Evolutionary conservation across 73 alveolate species (phyloP).

Genomic region (Loxodes magnus): DNA sequence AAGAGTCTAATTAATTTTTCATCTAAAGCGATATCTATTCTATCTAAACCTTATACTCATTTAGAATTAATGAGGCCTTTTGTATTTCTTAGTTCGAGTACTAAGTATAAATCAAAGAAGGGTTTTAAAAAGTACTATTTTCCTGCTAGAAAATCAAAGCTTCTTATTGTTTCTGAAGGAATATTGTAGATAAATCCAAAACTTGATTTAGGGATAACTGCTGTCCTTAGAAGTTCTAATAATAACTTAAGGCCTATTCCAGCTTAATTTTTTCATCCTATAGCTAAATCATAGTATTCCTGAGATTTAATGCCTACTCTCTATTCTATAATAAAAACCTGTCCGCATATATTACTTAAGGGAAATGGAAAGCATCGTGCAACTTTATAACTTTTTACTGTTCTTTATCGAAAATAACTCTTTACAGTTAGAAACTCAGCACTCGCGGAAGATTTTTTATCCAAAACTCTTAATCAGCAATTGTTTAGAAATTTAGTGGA

Average conservation of each 20-base stretch:
- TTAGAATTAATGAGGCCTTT: not conserved
- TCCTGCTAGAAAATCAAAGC: constrained; percentile 1
- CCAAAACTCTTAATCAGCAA: constrained; percentile 41
- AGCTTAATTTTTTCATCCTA: constrained; percentile 17
- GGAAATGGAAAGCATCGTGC: constrained; percentile 50
- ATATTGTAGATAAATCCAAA: constrained; percentile 7
- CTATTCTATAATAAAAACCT: constrained; percentile 45
- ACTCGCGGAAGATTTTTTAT: constrained; percentile 40
- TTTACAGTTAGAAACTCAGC: constrained; percentile 40
- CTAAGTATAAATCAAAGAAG: not conserved
- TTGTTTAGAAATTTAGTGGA: constrained; percentile 20
- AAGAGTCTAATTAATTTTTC: constrained; percentile 14
- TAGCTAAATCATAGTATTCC: constrained; percentile 26
- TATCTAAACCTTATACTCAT: constrained; percentile 8
- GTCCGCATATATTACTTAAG: constrained; percentile 49
- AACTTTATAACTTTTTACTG: constrained; percentile 22
- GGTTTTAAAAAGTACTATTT: not conserved
- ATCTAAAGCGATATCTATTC: constrained; percentile 1
- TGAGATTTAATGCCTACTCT: constrained; percentile 11
- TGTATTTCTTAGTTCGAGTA: not conserved
- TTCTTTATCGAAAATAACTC: constrained; percentile 42
- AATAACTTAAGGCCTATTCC: constrained; percentile 12
- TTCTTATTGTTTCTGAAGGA: not conserved
- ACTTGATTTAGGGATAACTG: constrained; percentile 1
- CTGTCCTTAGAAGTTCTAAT: constrained; percentile 8